phyloP scores from a whole-genome alignment of 2,329 filamentous ascomycete species.

The Colletotrichum cereale region DNA sequence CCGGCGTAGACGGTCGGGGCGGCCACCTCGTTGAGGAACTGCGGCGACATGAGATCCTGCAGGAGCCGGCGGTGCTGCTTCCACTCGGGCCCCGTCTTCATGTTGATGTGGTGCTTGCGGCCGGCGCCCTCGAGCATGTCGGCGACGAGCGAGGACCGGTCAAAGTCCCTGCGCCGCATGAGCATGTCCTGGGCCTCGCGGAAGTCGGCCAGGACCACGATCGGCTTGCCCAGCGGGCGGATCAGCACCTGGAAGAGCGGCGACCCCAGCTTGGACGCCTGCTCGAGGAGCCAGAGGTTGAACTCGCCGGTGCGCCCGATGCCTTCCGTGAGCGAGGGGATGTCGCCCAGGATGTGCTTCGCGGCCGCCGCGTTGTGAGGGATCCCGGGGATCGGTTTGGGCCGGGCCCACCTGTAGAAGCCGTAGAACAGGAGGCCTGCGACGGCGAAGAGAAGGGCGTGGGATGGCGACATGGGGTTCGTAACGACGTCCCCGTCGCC shows the following conservation, averaged over 20 bases:
- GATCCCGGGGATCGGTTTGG: conserved; percentile 59
- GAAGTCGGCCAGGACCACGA: conserved; percentile 57
- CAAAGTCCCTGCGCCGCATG: conserved; percentile 59
- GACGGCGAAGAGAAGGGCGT: background rate
- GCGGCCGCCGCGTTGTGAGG: conserved; percentile 57
- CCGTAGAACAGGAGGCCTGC: conserved; percentile 1
- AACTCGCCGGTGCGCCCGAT: conserved; percentile 45
- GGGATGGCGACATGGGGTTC: background rate
- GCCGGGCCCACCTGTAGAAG: conserved; percentile 45
- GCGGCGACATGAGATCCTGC: conserved; percentile 53
- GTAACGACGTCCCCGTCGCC: background rate
- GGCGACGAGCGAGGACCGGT: conserved; percentile 47
- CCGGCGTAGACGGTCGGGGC: conserved; percentile 51
- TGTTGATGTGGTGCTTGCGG: conserved; percentile 50
- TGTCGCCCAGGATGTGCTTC: conserved; percentile 55
- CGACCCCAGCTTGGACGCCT: conserved; percentile 48
- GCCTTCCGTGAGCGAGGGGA: conserved; percentile 54
- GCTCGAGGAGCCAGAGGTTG: conserved; percentile 27
- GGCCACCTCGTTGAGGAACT: conserved; percentile 49
- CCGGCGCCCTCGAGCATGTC: conserved; percentile 49
- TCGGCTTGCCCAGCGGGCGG: conserved; percentile 56
- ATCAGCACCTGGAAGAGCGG: conserved; percentile 63
- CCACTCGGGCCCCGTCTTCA: conserved; percentile 49
- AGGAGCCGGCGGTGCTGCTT: conserved; percentile 51
- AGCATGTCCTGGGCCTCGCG: conserved; percentile 55